Base-by-base conservation (phyloP, 495 filamentous ascomycete genomes). In the Aspergillus conjunctus region DNA sequence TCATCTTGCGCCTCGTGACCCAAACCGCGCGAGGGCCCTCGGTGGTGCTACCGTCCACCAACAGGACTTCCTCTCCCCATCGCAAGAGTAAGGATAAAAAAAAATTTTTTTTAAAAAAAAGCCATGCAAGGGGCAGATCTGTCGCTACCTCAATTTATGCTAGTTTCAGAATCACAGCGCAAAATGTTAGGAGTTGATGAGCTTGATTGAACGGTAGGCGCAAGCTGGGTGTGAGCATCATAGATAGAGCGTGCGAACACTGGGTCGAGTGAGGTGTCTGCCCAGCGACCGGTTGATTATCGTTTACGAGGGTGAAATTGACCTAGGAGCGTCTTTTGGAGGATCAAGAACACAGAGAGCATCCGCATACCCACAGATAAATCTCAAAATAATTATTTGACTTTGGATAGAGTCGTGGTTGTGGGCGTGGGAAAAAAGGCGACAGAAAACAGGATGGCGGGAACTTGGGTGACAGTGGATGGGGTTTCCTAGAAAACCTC, bases 201-300 rank as follows among this genome's bases (percentile, higher is more conserved):
- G 63, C 70, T 71, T 68, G 60, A 68, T 70, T 52, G 59, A 65
- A 67, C 67, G 58, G 57, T 64, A 68, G 62, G 51, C 31, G 37
- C 58, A 55, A 9, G 15, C 21, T n/a, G 39, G 14, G 21, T 43
- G 61, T 26, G 44, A 34, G 20, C 20, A 30, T 33, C 32, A 61
- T 34, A 46, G 43, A 31, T 14, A 41, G 37, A 41, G 15, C 37
- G 37, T 11, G 37, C 11, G 11, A 11, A 11, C 11, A 9, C 11
- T 14, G 15, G 37, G 15, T 41, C 37, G 15, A 11, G 37, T 2
- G 11, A 12, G 37, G 5, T n/a, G 37, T n/a, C 11, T 14, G 37
- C 37, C 11, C 11, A 41, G 37, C 37, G 37, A 41, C 37, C 37
- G 37, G 37, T 41, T 14, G 4, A 41, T 41, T n/a, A 41, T 41